Conservation (phyloP, 768 basidiomycete species). For the Termitomyces sp. region DNA sequence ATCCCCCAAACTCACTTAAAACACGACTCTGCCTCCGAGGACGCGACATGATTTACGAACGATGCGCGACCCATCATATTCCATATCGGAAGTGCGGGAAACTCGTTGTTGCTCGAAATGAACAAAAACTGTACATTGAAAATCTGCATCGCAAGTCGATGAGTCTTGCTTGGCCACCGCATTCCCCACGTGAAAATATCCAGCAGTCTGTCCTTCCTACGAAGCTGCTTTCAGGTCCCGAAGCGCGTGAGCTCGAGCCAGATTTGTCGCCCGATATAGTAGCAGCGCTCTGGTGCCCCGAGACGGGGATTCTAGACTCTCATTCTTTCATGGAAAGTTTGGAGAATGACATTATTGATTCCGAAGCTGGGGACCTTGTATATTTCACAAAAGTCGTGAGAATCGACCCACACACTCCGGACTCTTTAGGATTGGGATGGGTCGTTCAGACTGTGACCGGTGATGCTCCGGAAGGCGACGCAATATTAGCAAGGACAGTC, state of each 20-base stretch:
- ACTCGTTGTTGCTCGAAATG: constrained; percentile 73
- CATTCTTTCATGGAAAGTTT: constrained; percentile 79
- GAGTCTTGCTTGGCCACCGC: constrained; percentile 43
- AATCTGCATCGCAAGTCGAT: constrained; percentile 59
- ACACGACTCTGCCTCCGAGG: constrained; percentile 84
- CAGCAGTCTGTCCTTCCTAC: constrained; percentile 48
- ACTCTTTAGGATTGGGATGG: constrained; percentile 62
- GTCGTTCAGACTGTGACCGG: constrained; percentile 76
- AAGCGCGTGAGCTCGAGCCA: constrained; percentile 75
- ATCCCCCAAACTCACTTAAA: constrained; percentile 79
- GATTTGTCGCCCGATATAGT: constrained; percentile 67
- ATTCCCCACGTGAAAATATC: constrained; percentile 21
- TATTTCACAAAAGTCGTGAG: constrained; percentile 81
- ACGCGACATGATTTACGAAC: constrained; percentile 74
- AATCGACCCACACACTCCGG: constrained; percentile 56
- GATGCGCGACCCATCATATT: constrained; percentile 58
- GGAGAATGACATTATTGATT: constrained; percentile 74
- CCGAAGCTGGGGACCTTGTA: constrained; percentile 63
- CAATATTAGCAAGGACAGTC: constrained; percentile 66
- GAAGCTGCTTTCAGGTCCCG: constrained; percentile 57
- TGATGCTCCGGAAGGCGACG: constrained; percentile 38
- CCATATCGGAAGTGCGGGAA: constrained; percentile 77
- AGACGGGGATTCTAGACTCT: constrained; percentile 88
- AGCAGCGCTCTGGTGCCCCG: constrained; percentile 73
- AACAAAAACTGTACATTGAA: constrained; percentile 68